Base-by-base conservation (phyloP, 2,329 filamentous ascomycete species). In the Colletotrichum phormii region DNA sequence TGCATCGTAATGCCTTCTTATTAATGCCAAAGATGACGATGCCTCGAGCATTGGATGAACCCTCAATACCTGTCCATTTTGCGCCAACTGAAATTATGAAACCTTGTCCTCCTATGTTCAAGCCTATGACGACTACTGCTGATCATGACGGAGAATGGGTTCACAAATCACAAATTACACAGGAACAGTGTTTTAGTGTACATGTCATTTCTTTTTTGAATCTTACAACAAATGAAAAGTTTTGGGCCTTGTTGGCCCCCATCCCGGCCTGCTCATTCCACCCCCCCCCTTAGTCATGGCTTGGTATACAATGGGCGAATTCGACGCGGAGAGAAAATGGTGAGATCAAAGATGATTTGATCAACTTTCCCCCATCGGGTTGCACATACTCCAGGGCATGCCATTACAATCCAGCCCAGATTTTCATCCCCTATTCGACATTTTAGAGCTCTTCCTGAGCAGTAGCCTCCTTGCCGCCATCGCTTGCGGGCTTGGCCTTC, bases 401-500 rank as follows among this genome's bases (percentile, higher is more conserved):
- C 61, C 55, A 61, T 57, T 58, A 42, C 24, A 51, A 55, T 42
- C 29, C 54, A 61, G 42, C 26, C 26, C 29, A 51, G 24, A 12
- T n/a, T 29, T 18, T 18, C n/a, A n/a, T 13, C 15, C 9, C 29
- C 26, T 9, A 7, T 15, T 31, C 2, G 7, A 31, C 33, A 3
- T 2, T 42, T 78, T 79, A 84, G 66, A 83, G 77, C 78, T 84
- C 81, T 42, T 84, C 82, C 72, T 80, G 82, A 59, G 76, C 79
- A 15, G 86, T 89, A 33, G 90, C 89, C 78, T 91, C 89, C 75
- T 90, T 89, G 72, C 86, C 86, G 33, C 67, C 72, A 76, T 92
- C 90, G 76, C 90, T 92, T 2, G 89, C 90, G 42, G 90, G 90
- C 84, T 91, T 91, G 54, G 90, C 87, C 76, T 86, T 83, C 75